phyloP scores from a whole-genome alignment of 108 stramenopile species.

The Cyclostephanos tholiformis region DNA sequence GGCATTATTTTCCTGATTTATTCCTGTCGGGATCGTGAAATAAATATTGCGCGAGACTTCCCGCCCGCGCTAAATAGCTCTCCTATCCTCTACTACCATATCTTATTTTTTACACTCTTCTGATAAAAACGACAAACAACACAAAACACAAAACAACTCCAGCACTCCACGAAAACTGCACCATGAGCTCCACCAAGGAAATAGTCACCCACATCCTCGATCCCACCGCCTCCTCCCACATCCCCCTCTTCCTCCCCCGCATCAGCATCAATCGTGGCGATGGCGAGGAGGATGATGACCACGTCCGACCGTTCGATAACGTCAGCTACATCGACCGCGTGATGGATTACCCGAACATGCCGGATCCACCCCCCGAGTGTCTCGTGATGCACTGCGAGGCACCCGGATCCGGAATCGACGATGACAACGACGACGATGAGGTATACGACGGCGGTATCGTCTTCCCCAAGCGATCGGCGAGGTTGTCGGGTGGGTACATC shows the following conservation, averaged over 20 bases:
- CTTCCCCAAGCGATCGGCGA: constrained; percentile 68
- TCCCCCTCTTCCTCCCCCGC: constrained; percentile 41
- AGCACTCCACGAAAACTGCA: not conserved
- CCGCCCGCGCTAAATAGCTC: no score
- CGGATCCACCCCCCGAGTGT: constrained; percentile 66
- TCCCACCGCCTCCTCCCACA: constrained; percentile 37
- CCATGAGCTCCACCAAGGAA: constrained; percentile 36
- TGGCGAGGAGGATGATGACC: constrained; percentile 7
- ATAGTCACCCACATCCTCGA: constrained; percentile 36
- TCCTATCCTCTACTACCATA: no score
- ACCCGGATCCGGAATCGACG: constrained; percentile 20
- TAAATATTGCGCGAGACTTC: no score
- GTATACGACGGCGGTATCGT: constrained; percentile 42
- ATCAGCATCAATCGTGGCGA: constrained; percentile 9
- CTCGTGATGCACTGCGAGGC: constrained; percentile 67
- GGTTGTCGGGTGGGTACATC: constrained; percentile 70
- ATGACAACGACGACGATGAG: constrained; percentile 43
- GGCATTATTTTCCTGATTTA: no score
- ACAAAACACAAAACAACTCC: not conserved
- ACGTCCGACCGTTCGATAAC: constrained; percentile 23
- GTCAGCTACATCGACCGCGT: constrained; percentile 69
- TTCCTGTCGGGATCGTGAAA: no score
- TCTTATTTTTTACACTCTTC: no score
- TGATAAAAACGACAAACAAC: not conserved
- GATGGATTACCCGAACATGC: constrained; percentile 68